Percentiles rank a stretch among this genome's conserved stretches.
phyloP scores from a whole-genome alignment of 2,329 filamentous ascomycete genomes.

The Calonectria multiphialidica region DNA sequence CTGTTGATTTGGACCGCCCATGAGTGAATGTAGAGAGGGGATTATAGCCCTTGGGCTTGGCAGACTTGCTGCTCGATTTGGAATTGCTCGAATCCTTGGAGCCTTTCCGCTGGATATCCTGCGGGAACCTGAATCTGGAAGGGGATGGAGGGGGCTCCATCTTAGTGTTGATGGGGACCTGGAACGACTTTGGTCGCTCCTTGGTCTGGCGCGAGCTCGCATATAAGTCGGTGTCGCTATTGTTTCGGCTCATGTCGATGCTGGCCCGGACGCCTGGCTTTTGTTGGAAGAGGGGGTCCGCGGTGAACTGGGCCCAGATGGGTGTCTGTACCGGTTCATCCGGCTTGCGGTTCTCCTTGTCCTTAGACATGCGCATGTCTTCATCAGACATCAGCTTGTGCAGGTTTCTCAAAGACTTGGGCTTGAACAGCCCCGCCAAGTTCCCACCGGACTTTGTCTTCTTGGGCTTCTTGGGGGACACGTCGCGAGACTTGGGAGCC shows the following conservation, averaged over 20 bases:
- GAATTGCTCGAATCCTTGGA: constrained; percentile 44
- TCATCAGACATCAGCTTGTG: constrained; percentile 67
- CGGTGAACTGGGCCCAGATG: constrained; percentile 82
- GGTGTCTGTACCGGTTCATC: constrained; percentile 66
- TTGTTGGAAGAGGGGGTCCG: constrained; percentile 40
- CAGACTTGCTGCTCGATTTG: constrained; percentile 52
- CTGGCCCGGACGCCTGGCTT: constrained; percentile 37
- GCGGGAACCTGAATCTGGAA: constrained; percentile 35
- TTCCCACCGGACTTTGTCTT: constrained; percentile 89
- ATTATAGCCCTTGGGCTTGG: constrained; percentile 54
- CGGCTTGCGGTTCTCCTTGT: constrained; percentile 87
- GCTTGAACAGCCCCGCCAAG: constrained; percentile 80
- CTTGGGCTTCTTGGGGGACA: constrained; percentile 72
- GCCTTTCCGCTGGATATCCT: constrained; percentile 37
- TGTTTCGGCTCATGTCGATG: constrained; percentile 39
- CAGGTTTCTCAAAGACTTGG: constrained; percentile 78
- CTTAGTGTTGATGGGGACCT: constrained; percentile 46
- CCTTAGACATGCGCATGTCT: constrained; percentile 64
- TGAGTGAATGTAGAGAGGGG: constrained; percentile 54
- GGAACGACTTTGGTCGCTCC: constrained; percentile 65
- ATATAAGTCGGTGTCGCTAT: constrained; percentile 34
- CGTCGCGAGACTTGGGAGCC: constrained; percentile 56
- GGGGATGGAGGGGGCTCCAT: constrained; percentile 39
- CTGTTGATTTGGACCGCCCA: constrained; percentile 51
- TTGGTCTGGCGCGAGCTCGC: constrained; percentile 47